Base-by-base conservation (phyloP, 2,329 filamentous ascomycete genomes). In the Salinomyces thailandicus region DNA sequence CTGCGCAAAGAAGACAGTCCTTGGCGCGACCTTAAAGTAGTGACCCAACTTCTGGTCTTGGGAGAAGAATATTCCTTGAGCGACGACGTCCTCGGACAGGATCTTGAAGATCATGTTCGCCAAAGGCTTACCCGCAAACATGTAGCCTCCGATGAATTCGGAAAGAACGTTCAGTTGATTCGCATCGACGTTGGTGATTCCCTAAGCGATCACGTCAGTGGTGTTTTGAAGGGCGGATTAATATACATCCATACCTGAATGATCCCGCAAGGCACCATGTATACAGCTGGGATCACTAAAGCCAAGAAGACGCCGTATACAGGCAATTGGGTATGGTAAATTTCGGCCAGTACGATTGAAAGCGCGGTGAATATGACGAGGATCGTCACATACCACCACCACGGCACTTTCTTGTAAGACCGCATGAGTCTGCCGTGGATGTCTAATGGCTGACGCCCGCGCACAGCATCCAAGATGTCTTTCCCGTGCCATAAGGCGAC, bases 231-330 rank as follows among this genome's bases (percentile, higher is more conserved):
- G n/a, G n/a, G n/a, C n/a, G n/a, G n/a, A n/a, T n/a, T n/a, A n/a
- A n/a, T n/a, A n/a, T n/a, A n/a, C n/a, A n/a, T n/a, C 22, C 33
- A 13, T 13, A 30, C 27, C 27, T 32, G 32, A 14, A 19, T 24
- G 55, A 93, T 91, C 42, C 85, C 85, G 45, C 91, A 89, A 8
- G 85, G 85, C 41, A 93, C 85, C 63, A 93, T 93, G 42, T 93
- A 80, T 37, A 89, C 60, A 14, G 79, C 77, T 42, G 84, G 85
- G 36, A 93, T 85, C 17, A 68, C 73, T 2, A 93, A 69, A 1
- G 85, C 82, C 5, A 93, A 70, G 12, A 93, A 66, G 3, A 93
- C 68, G 3, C 85, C 85, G 51, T 91, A 91, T 81, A 85, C 93
- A 0, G 85, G 85, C 12, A 55, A 42, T 33, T 53, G 32, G 1